Conservation (phyloP, 768 basidiomycete species). For the Pleurotus sapidus region DNA sequence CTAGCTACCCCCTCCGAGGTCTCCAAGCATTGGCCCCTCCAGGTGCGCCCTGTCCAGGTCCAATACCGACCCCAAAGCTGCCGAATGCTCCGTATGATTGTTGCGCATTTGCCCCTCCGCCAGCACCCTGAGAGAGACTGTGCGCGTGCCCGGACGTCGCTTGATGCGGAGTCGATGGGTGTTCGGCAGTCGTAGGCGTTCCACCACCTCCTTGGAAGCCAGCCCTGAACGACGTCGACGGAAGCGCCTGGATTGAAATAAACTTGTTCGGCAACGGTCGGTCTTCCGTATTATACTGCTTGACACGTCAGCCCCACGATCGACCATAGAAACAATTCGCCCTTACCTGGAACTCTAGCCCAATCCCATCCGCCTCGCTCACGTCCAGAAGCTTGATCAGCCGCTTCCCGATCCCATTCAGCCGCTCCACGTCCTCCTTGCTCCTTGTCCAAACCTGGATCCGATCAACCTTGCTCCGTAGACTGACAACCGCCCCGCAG, state of each 20-base stretch:
- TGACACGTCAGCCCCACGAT: too few species aligned
- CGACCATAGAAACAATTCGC: background rate
- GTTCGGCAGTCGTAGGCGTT: conserved; percentile 19
- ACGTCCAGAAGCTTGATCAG: conserved; percentile 81
- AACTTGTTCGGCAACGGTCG: conserved; percentile 81
- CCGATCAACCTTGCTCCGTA: conserved; percentile 83
- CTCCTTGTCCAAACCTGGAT: conserved; percentile 90
- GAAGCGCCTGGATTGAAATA: conserved; percentile 72
- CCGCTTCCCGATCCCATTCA: conserved; percentile 83
- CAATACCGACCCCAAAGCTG: conserved; percentile 26
- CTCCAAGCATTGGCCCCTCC: conserved; percentile 23
- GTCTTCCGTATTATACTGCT: conserved; percentile 85
- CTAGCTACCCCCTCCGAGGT: background rate
- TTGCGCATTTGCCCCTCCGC: background rate
- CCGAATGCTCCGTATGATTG: conserved; percentile 25
- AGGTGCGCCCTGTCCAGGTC: background rate
- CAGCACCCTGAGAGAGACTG: conserved; percentile 10
- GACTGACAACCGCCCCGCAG: conserved; percentile 83
- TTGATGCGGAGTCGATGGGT: conserved; percentile 18
- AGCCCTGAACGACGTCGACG: conserved; percentile 63
- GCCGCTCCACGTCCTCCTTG: conserved; percentile 81
- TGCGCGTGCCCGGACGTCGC: conserved; percentile 7
- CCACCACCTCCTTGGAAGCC: conserved; percentile 44
- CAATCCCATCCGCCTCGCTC: conserved; percentile 80
- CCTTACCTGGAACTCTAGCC: conserved; percentile 86